Evolutionary conservation across 208 protist species (phyloP), one percentile per base, ranked within the genome.

Genomic region (Trypanosoma rangeli): DNA sequence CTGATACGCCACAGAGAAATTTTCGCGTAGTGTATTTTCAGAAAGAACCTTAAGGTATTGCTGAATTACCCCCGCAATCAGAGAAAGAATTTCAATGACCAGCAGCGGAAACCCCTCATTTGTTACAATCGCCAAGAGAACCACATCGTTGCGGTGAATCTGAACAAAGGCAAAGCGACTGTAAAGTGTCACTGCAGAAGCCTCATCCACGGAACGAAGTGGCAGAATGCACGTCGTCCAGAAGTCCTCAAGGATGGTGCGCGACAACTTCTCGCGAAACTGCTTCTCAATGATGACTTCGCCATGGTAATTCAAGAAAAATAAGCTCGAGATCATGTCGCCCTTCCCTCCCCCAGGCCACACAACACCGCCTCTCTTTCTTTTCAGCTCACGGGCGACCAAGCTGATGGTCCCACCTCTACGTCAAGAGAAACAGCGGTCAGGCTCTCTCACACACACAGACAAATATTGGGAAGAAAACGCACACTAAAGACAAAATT

Each of bases 1-100:
- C 76, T 98, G 92, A 73, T 94, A 98, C 15, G 96, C 84, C 33
- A 85, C 78, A 5, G 94, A 93, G 64, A 98, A 98, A 69, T 97
- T 94, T 49, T 97, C 89, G 5, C 92, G 77, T 28, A 98, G 55
- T 0, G 80, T 89, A 58, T 81, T 79, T 70, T 97, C 91, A 0
- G 80, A 85, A 2, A 97, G 39, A 58, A 90, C 83, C 28, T 82
- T 84, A 28, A 97, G 64, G 70, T 96, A 97, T n/a, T 64, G 49
- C 33, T 86, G 79, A 12, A 98, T 64, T 12, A 86, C 79, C 16
- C 77, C 68, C 48, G 79, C 81, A 26, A 97, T 82, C 29, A 84
- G 68, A 12, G 75, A 50, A 1, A 98, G 76, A 33, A 91, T 70
- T 67, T 97, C 91, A 18, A 97, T 73, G 31, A 91, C 73, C 18